Base-by-base conservation (phyloP, 2,329 filamentous ascomycete species). In the Volutella citrinella region DNA sequence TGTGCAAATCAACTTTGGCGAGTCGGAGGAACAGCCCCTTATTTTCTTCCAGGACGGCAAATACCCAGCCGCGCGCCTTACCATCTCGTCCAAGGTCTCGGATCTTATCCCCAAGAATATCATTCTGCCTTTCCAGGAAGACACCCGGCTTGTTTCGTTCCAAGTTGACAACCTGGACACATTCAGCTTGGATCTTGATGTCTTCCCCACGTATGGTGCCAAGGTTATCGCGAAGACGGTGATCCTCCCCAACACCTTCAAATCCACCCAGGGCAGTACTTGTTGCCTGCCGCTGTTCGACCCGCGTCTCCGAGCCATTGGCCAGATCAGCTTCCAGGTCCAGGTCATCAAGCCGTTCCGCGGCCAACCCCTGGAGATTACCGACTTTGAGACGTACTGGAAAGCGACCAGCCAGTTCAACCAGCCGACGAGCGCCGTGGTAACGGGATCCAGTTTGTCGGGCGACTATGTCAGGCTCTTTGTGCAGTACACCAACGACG, bases 371-470 rank as follows among this genome's bases (percentile, higher is more conserved):
- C 70, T 98, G 15, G 93, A 98, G 61, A 96, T 98, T 41, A 95
- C 93, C 2, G 90, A 97, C 55, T 98, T 97, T 52, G 93, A 95
- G 44, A 97, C 93, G 1, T 98, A 98, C 63, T 98, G 93, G 93
- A 98, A 97, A 63, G 91, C 91, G 1, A 98, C 93, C 2, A 95
- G 89, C 54, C 89, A 95, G 50, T 76, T 93, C 29, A 88, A 95
- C 57, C 82, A 87, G 31, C 64, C 64, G 1, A 86, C 89, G 28
- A 93, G 78, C 55, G 87, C 88, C 16, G 79, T 97, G 16, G 87
- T 98, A 13, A 97, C 91, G 1, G 93, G 91, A 1, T 97, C 91
- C 9, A 97, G 91, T 64, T 64, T 98, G 35, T 94, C 88, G 4
- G 93, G 93, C n/a, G 87, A 97, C 54, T 97, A 97, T 60, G 82